These are phyloP conservation scores for Wickerhamiella domercqiae DNA, from an alignment of 805 yeast genomes.

Conservation along the genomic window DNA sequence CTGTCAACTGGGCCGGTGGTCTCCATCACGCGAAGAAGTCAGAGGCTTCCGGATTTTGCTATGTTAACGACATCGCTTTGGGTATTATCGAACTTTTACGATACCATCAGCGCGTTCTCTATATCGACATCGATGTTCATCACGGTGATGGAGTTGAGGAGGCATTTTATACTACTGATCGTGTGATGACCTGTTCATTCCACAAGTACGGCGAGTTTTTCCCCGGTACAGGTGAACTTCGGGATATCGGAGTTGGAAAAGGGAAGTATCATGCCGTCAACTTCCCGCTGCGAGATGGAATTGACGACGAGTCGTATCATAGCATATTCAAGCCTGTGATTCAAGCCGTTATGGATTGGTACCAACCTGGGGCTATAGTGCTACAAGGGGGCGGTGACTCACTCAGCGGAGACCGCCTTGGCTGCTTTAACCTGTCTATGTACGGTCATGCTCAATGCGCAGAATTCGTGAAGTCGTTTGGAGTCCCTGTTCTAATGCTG, in stretches of 20 bases:
- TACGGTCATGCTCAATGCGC: constrained; percentile 94
- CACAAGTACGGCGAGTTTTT: constrained; percentile 94
- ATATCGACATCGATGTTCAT: constrained; percentile 87
- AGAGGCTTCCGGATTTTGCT: constrained; percentile 92
- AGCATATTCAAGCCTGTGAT: constrained; percentile 47
- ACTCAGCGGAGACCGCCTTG: constrained; percentile 80
- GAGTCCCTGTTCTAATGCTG: constrained; percentile 74
- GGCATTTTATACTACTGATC: constrained; percentile 84
- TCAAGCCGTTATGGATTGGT: constrained; percentile 80
- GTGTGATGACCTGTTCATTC: constrained; percentile 93
- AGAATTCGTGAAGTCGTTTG: constrained; percentile 72
- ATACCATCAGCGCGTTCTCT: constrained; percentile 82
- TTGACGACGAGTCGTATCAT: constrained; percentile 85
- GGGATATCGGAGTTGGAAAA: constrained; percentile 76
- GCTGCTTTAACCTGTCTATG: constrained; percentile 85
- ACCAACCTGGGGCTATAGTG: constrained; percentile 85
- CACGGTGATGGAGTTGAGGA: constrained; percentile 99
- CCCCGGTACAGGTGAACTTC: constrained; percentile 92
- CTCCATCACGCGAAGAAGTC: constrained; percentile 90
- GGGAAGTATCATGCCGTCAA: constrained; percentile 82
- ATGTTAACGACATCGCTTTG: constrained; percentile 83
- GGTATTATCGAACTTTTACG: constrained; percentile 73
- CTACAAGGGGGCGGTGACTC: constrained; percentile 98
- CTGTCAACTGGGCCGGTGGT: constrained; percentile 94
- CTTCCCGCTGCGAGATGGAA: constrained; percentile 89